A percentile compares a stretch with the other conserved stretches of the same genome.
These are phyloP conservation scores for Talaromyces sp. DNA, from an alignment of 2,329 filamentous ascomycete species.

Conservation along the genomic window DNA sequence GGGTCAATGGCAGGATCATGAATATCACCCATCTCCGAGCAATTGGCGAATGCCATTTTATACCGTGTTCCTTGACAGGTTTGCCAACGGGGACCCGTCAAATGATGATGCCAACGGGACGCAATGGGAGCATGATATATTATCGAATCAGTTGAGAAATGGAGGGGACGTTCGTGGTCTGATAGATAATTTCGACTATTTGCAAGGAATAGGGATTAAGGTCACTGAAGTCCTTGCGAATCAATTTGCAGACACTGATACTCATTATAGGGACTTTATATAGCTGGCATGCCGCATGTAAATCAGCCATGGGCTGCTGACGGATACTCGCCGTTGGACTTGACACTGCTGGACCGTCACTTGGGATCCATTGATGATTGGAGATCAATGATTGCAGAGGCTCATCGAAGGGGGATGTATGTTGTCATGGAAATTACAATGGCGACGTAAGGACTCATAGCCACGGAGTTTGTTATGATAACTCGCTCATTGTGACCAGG, in stretches of 20 bases:
- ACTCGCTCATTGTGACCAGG: constrained; percentile 24
- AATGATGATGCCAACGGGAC: constrained; percentile 61
- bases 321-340: constrained; percentile 54
- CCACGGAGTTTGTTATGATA: background rate
- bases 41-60: constrained; percentile 63
- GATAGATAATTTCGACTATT: constrained; percentile 56
- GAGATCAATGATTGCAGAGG: constrained; percentile 52
- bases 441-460: constrained; percentile 44
- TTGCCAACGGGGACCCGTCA: constrained; percentile 57
- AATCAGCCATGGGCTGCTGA: constrained; percentile 60
- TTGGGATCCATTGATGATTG: constrained; percentile 55
- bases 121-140: constrained; percentile 55
- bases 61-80: constrained; percentile 58
- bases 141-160: constrained; percentile 56
- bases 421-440: constrained; percentile 61
- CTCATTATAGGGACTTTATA: constrained; percentile 49
- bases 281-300: constrained; percentile 58
- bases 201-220: constrained; percentile 58
- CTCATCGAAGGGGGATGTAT: constrained; percentile 58
- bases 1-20: constrained; percentile 50
- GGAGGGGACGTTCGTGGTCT: constrained; percentile 56
- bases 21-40: constrained; percentile 49
- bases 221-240: constrained; percentile 26
- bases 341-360: constrained; percentile 58
- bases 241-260: background rate